Evolutionary conservation across 352 stramenopile species (phyloP), one percentile per base, ranked within the genome.

Genomic region (Globisporangium barbulae): DNA sequence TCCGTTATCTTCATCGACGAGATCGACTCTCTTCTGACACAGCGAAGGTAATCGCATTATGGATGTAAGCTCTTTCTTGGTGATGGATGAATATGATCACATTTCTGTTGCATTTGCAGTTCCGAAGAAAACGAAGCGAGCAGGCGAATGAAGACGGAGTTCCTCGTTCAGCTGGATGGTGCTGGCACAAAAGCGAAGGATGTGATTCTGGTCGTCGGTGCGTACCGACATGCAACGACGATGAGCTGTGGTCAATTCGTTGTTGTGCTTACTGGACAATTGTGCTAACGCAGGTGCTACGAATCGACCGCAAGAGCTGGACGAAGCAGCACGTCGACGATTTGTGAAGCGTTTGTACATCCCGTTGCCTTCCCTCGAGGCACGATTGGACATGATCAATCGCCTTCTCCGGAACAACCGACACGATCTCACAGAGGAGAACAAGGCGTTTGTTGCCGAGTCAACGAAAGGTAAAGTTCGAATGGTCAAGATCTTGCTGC

Each of bases 1-100:
- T 94, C 94, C 0, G 96, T 99, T 2, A 97, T 99, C 52, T 99
- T 99, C 69, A 99, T 99, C 53, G 97, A 99, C 72, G 97, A 99
- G 79, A 98, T 99, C 64, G 98, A 99, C 78, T 99, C 96, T 2
- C 78, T 99, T 21, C 79, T 99, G 33, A 98, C 91, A 1, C 89
- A 99, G 75, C 77, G 98, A 68, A 98, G 91, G 75, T 90, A 22
- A n/a, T 5, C 19, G 21, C 7, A 2, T 25, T 21, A 39, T 22
- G 9, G 13, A 21, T n/a, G 5, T 2, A 48, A 48, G 19, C 5
- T 48, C 3, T 56, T 41, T 41, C 15, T 9, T 12, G 17, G 7
- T 25, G 9, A 17, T 17, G 17, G 13, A 42, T 7, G 30, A 21
- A 17, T 17, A 10, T 61, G 50, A 53, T 19, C 19, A 57, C 6